Evolutionary conservation across 2,329 filamentous ascomycete species (phyloP).

Genomic region (Fusarium marasasianum): DNA sequence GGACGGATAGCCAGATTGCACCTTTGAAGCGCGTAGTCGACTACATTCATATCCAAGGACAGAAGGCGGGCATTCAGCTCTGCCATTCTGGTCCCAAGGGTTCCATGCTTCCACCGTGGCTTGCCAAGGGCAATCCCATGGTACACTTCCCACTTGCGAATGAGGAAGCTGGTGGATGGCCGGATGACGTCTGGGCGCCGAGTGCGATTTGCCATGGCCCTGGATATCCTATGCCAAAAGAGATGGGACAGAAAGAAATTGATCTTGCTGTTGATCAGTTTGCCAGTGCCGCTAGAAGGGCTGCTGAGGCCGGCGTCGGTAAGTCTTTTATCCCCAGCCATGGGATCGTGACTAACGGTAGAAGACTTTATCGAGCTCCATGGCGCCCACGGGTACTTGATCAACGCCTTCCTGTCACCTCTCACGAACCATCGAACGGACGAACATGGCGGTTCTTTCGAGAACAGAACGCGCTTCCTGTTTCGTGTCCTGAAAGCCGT

Average conservation of each 20-base stretch:
- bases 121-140: not conserved
- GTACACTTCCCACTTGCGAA: not conserved
- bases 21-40: not conserved
- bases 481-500: slow-evolving; percentile 62
- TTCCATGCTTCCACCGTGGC: not conserved
- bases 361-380: slow-evolving; percentile 1
- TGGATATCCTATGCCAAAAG: not conserved
- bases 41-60: not conserved
- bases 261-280: not conserved
- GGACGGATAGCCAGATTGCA: not conserved
- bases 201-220: not conserved
- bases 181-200: not conserved
- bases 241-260: not conserved
- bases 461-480: slow-evolving; percentile 69
- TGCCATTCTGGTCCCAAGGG: not conserved
- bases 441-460: slow-evolving; percentile 70
- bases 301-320: not conserved
- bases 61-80: not conserved
- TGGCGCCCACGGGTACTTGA: not conserved
- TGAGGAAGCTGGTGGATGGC: not conserved
- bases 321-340: rapidly evolving
- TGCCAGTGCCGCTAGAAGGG: not conserved
- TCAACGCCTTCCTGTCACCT: not conserved
- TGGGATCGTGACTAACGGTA: rapidly evolving
- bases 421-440: slow-evolving; percentile 59